Conservation (phyloP, 108 stramenopile genomes). For the Asterionellopsis glacialis region DNA sequence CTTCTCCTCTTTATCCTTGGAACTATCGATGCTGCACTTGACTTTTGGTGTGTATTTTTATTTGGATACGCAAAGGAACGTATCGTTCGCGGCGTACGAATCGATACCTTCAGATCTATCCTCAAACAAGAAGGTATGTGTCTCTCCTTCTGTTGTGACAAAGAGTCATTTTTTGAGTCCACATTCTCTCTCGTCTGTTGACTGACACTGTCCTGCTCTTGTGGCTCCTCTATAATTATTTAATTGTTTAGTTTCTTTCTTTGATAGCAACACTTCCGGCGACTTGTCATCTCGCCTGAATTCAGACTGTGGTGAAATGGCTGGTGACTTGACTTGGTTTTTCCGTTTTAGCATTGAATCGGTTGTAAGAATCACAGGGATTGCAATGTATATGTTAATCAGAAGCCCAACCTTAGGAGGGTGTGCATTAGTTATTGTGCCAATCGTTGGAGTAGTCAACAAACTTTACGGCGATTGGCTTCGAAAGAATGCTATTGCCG, state of each 20-base stretch:
- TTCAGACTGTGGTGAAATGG: constrained; percentile 86
- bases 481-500: constrained; percentile 52
- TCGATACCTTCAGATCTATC: constrained; percentile 66
- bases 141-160: no score
- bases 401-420: constrained; percentile 65
- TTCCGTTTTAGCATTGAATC: constrained; percentile 87
- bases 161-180: no score
- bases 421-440: constrained; percentile 73
- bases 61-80: constrained; percentile 85
- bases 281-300: constrained; percentile 79
- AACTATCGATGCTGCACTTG: constrained; percentile 68
- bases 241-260: constrained; percentile 45
- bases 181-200: no score
- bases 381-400: constrained; percentile 76
- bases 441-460: constrained; percentile 77
- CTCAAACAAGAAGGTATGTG: constrained; percentile 51
- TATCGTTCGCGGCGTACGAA: constrained; percentile 70
- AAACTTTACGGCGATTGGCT: constrained; percentile 85
- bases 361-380: constrained; percentile 77
- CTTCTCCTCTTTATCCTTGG: constrained; percentile 76
- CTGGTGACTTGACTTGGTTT: constrained; percentile 88
- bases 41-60: constrained; percentile 89
- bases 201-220: no score
- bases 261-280: constrained; percentile 68
- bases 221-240: no score